Conservation (phyloP, 192 early-diverging fungal genomes). For the Spizellomyces sp. region DNA sequence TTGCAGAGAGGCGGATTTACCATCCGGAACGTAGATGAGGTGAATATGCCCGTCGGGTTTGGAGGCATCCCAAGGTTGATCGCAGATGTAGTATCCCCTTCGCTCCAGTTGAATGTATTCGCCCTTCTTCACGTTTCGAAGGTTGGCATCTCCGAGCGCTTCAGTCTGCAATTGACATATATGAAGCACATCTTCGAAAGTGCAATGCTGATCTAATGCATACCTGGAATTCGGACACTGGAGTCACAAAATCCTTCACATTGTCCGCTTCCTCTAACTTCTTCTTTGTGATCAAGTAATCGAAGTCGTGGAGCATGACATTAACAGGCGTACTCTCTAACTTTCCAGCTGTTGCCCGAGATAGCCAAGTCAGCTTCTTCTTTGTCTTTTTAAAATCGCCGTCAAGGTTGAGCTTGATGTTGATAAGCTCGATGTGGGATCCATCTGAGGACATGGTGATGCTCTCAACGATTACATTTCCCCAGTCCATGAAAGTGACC, state of each 20-base stretch:
- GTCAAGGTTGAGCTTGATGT: conserved; percentile 79
- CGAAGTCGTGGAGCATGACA: conserved; percentile 83
- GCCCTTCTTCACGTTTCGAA: conserved; percentile 48
- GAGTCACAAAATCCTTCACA: conserved; percentile 79
- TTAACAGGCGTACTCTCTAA: conserved; percentile 64
- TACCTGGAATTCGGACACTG: conserved; percentile 78
- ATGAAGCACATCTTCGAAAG: conserved; percentile 1
- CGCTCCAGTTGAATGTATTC: conserved; percentile 98
- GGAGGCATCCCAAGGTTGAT: conserved; percentile 55
- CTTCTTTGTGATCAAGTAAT: conserved; percentile 98
- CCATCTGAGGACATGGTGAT: conserved; percentile 62
- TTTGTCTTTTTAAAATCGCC: conserved; percentile 99
- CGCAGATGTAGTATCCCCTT: conserved; percentile 92
- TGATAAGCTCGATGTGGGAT: conserved; percentile 57
- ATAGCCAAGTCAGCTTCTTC: conserved; percentile 98
- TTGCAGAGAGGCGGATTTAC: conserved; percentile 66
- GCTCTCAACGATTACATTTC: conserved; percentile 86
- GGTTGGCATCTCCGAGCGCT: conserved; percentile 52
- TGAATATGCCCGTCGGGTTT: conserved; percentile 57
- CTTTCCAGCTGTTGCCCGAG: conserved; percentile 44
- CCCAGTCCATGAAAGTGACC: conserved; percentile 99
- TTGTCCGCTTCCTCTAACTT: conserved; percentile 93
- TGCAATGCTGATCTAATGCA: not conserved
- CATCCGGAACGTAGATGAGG: conserved; percentile 92
- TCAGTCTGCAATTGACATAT: conserved; percentile 17